phyloP scores from a whole-genome alignment of 352 stramenopile genomes.

The Phytophthora hybrid region DNA sequence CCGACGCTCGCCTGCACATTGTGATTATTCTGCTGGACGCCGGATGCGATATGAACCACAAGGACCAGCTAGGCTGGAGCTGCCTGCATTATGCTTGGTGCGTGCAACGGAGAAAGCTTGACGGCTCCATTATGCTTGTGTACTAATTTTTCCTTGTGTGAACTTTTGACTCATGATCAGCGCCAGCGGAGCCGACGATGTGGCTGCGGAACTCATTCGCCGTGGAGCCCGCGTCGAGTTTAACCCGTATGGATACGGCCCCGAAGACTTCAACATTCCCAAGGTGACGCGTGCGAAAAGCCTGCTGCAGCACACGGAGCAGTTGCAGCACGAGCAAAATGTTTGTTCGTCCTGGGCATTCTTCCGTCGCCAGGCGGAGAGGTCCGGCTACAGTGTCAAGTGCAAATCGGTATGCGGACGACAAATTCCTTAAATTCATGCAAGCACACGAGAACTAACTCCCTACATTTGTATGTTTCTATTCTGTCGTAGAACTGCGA shows the following conservation, averaged over 20 bases:
- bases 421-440: not conserved
- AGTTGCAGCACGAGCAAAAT: constrained; percentile 85
- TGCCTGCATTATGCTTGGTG: constrained; percentile 90
- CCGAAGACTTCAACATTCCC: constrained; percentile 86
- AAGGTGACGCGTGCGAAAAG: constrained; percentile 85
- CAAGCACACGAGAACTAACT: constrained; percentile 5
- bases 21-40: constrained; percentile 87
- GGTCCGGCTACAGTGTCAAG: constrained; percentile 72
- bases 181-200: constrained; percentile 74
- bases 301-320: constrained; percentile 87
- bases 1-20: constrained; percentile 79
- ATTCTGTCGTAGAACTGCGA: constrained; percentile 66
- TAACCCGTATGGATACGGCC: constrained; percentile 88
- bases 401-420: constrained; percentile 65
- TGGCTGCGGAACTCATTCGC: constrained; percentile 80
- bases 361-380: constrained; percentile 79
- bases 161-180: constrained; percentile 36
- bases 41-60: constrained; percentile 88
- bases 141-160: not conserved
- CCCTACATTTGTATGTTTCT: constrained; percentile 7
- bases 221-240: constrained; percentile 75
- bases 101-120: not conserved
- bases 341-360: constrained; percentile 81
- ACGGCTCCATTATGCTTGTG: not conserved
- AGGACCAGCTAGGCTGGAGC: constrained; percentile 84